These are phyloP conservation scores for Cyberlindnera americana DNA, from an alignment of 805 yeast species.

Conservation along the genomic window DNA sequence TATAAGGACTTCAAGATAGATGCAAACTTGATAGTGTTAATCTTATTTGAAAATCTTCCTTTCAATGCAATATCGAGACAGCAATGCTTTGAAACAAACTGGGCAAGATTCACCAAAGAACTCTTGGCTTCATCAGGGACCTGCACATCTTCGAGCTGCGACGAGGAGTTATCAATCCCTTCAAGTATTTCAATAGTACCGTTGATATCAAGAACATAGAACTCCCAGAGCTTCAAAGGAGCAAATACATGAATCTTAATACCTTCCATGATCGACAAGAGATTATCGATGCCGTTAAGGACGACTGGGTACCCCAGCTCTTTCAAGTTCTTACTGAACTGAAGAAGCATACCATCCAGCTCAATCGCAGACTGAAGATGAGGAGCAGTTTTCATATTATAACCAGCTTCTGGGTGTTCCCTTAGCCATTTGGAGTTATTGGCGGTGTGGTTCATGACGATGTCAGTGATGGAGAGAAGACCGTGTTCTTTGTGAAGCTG, in stretches of 20 bases:
- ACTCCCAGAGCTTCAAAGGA: conserved; percentile 79
- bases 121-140: conserved; percentile 43
- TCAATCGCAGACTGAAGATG: conserved; percentile 83
- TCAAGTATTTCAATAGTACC: conserved; percentile 38
- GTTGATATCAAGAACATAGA: conserved; percentile 64
- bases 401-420: conserved; percentile 88
- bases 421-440: conserved; percentile 82
- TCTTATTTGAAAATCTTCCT: conserved; percentile 45
- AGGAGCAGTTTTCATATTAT: conserved; percentile 83
- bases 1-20: conserved; percentile 42
- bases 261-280: conserved; percentile 61
- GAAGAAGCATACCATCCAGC: conserved; percentile 64
- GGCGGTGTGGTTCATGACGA: conserved; percentile 94
- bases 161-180: conserved; percentile 15
- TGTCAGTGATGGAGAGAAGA: conserved; percentile 80
- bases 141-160: conserved; percentile 29
- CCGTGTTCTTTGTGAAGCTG: conserved; percentile 50
- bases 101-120: conserved; percentile 42
- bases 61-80: conserved; percentile 37
- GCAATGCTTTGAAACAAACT: conserved; percentile 43
- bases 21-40: conserved; percentile 51
- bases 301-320: conserved; percentile 59
- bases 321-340: conserved; percentile 58
- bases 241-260: conserved; percentile 65
- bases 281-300: conserved; percentile 48